A percentile compares a stretch with the other conserved stretches of the same genome.
phyloP scores from a whole-genome alignment of 176 grass and related monocot species.

The Lolium rigidum region DNA sequence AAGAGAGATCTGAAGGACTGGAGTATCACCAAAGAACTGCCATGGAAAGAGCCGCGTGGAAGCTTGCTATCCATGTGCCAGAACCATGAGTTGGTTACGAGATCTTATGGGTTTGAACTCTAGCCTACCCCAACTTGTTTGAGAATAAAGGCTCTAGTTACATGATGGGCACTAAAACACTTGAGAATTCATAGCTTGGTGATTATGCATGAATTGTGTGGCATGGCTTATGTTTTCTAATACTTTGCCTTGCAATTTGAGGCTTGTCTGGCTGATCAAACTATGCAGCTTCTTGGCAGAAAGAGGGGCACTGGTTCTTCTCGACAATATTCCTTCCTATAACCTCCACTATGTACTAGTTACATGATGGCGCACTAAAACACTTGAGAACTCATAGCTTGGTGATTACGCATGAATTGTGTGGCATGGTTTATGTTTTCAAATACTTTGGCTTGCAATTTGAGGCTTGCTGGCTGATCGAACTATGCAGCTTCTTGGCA shows the following conservation, averaged over 20 bases:
- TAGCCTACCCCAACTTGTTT: too few relatives aligned
- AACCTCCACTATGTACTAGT: background rate
- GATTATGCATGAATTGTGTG: constrained; percentile 7
- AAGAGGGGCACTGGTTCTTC: constrained; percentile 71
- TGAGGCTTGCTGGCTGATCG: constrained; percentile 3
- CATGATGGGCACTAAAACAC: background rate
- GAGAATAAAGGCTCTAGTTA: background rate
- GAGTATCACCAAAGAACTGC: too few relatives aligned
- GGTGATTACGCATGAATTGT: background rate
- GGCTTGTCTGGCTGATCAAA: constrained; percentile 24
- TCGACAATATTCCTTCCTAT: constrained; percentile 12
- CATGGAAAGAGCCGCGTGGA: too few relatives aligned
- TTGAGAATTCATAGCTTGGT: background rate
- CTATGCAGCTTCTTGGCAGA: constrained; percentile 75
- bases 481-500: constrained; percentile 68
- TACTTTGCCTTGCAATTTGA: too few relatives aligned
- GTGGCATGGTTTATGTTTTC: background rate
- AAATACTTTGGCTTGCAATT: too few relatives aligned
- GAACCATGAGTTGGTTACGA: too few relatives aligned
- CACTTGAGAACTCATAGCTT: background rate
- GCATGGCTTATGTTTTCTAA: too few relatives aligned
- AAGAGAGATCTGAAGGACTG: too few relatives aligned
- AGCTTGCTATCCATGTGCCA: too few relatives aligned
- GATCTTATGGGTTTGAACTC: too few relatives aligned
- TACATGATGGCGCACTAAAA: background rate